Conservation (phyloP, 129 eudicot genomes). For the Helianthus annuus region DNA sequence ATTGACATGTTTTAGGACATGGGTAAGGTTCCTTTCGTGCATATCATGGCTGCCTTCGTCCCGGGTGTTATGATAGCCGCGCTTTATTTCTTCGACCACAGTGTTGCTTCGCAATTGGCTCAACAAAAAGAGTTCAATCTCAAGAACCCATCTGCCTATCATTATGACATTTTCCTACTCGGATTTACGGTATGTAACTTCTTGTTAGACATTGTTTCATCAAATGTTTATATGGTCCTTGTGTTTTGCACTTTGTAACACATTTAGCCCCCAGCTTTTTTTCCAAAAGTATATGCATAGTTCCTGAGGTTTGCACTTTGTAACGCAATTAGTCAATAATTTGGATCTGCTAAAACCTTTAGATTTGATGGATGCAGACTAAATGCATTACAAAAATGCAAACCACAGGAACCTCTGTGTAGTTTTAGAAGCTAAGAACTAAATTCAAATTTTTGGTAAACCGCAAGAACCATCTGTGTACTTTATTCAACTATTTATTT, state of each 20-base stretch:
- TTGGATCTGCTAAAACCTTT: too few relatives aligned
- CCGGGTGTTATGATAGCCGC: constrained; percentile 65
- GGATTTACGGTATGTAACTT: constrained; percentile 44
- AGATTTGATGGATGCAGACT: too few relatives aligned
- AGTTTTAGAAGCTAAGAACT: too few relatives aligned
- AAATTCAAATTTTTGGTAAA: too few relatives aligned
- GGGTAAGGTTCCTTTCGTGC: constrained; percentile 47
- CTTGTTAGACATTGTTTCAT: not conserved
- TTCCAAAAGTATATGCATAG: too few relatives aligned
- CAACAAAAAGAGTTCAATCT: constrained; percentile 62
- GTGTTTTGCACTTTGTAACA: too few relatives aligned
- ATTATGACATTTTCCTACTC: constrained; percentile 54
- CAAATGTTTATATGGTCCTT: not conserved
- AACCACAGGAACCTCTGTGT: too few relatives aligned
- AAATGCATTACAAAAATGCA: too few relatives aligned
- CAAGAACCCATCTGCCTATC: constrained; percentile 58
- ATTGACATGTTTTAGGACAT: constrained; percentile 43
- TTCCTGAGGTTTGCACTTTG: too few relatives aligned
- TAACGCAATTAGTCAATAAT: too few relatives aligned
- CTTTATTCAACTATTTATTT: not conserved
- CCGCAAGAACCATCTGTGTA: too few relatives aligned
- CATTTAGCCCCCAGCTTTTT: too few relatives aligned
- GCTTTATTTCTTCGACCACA: constrained; percentile 58
- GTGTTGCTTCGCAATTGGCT: constrained; percentile 67
- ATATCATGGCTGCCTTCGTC: constrained; percentile 53